phyloP scores from a whole-genome alignment of 306 rosid species.

The Medicago arabica region DNA sequence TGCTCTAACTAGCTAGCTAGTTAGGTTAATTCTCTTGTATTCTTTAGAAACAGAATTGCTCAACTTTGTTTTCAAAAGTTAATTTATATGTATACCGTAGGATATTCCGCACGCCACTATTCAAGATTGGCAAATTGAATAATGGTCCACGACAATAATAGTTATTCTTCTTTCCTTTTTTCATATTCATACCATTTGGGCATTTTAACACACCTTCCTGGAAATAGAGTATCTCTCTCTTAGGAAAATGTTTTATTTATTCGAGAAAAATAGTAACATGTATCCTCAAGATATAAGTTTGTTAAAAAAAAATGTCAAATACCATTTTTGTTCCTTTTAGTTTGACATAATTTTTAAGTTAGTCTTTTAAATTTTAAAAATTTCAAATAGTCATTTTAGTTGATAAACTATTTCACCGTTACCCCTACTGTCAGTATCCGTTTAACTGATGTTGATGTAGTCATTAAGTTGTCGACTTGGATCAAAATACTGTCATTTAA shows the following conservation, averaged over 20 bases:
- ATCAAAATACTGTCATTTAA: too few relatives aligned
- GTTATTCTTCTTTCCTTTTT: not conserved
- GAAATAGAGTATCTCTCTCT: not conserved
- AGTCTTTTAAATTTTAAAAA: too few relatives aligned
- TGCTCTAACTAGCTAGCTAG: not conserved
- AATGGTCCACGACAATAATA: conserved; percentile 38
- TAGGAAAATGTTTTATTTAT: conserved; percentile 1
- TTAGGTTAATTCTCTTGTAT: conserved; percentile 1
- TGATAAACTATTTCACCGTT: too few relatives aligned
- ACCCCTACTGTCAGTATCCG: too few relatives aligned
- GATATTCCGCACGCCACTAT: conserved; percentile 30
- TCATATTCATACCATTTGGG: conserved; percentile 19
- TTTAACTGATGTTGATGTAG: too few relatives aligned
- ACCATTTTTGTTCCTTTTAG: too few relatives aligned
- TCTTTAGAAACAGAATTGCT: not conserved
- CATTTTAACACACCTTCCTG: conserved; percentile 34
- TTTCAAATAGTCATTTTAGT: too few relatives aligned
- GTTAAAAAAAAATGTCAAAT: too few relatives aligned
- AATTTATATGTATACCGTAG: conserved; percentile 12
- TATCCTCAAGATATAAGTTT: too few relatives aligned
- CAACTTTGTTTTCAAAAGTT: conserved; percentile 18
- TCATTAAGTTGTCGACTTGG: too few relatives aligned
- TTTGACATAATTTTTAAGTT: too few relatives aligned
- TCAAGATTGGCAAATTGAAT: not conserved
- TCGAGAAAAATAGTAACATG: too few relatives aligned